Base-by-base conservation (phyloP, 768 basidiomycete genomes). In the Mycena vulgaris region DNA sequence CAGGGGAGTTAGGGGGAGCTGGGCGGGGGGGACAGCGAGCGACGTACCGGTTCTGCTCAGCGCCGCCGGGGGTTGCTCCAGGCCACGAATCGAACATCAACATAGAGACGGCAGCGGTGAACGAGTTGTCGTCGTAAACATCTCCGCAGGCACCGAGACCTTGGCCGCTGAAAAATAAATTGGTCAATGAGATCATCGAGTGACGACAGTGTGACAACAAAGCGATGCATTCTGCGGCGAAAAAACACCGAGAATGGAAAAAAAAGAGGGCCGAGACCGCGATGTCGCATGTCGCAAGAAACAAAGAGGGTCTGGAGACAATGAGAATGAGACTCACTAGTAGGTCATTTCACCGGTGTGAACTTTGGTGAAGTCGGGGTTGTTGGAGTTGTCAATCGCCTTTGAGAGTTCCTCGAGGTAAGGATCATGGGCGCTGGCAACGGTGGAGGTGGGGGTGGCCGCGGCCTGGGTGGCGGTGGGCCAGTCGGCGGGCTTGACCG, bases 141-240 rank as follows among this genome's bases (percentile, higher is more conserved):
- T 80, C 77, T 8, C 78, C 79, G 47, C 79, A 80, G 2, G 79
- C 76, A 23, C 78, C 79, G 5, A 77, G 63, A n/a, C 79, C 79
- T 69, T 78, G 75, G 13, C 72, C 75, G 55, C 79, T 80, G 61
- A 2, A 73, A 40, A 63, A 64, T 39, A 55, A 33, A 42, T 27
- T 28, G 39, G 9, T 63, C 39, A 19, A 66, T 65, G 47, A 68
- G 67, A 64, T 62, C 17, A 3, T 30, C 13, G 17, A 25, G n/a
- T 48, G 35, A n/a, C 21, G 37, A 48, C 9, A 13, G 16, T 17
- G 48, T 19, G 31, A 37, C 31, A 42, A 17, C 31, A 31, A 62
- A 31, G 48, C 56, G 63, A 53, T 49, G 48, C 49, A 47, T 8
- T 14, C 6, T 16, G 13, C 55, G 68, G 67, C 31, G 28, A 56